Evolutionary conservation across 495 filamentous ascomycete genomes (phyloP).

Genomic region (Penicillium canariense): DNA sequence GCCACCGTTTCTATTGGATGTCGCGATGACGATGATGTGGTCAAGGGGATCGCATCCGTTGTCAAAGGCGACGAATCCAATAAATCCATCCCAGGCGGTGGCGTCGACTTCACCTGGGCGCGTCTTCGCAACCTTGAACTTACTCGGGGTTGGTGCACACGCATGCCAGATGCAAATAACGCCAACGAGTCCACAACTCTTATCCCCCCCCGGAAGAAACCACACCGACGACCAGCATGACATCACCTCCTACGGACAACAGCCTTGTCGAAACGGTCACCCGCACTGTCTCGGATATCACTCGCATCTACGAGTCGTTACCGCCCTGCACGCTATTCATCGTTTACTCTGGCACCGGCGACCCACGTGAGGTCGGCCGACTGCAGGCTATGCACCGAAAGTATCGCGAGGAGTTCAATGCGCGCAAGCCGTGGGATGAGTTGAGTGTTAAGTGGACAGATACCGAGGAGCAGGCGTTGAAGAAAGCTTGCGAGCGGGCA

Average conservation of each 20-base stretch:
- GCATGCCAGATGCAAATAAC: slow-evolving; percentile 42
- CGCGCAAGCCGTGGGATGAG: slow-evolving; percentile 80
- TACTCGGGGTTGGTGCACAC: slow-evolving; percentile 79
- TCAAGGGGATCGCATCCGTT: slow-evolving; percentile 63
- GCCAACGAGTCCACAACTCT: slow-evolving; percentile 52
- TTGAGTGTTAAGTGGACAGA: slow-evolving; percentile 90
- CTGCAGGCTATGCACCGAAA: slow-evolving; percentile 69
- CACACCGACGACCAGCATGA: slow-evolving; percentile 13
- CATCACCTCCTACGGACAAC: not conserved
- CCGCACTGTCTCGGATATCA: slow-evolving; percentile 56
- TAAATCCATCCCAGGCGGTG: slow-evolving; percentile 59
- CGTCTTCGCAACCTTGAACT: slow-evolving; percentile 83
- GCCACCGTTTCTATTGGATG: slow-evolving; percentile 73
- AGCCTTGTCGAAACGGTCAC: slow-evolving; percentile 46
- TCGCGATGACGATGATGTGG: slow-evolving; percentile 70
- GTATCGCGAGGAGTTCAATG: slow-evolving; percentile 72
- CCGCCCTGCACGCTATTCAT: slow-evolving; percentile 84
- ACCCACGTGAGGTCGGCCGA: slow-evolving; percentile 73
- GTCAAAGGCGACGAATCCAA: slow-evolving; percentile 66
- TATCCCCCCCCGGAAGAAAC: slow-evolving; percentile 26
- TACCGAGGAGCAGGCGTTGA: slow-evolving; percentile 74
- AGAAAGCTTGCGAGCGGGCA: slow-evolving; percentile 64
- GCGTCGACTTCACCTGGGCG: slow-evolving; percentile 87
- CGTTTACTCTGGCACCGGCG: slow-evolving; percentile 84
- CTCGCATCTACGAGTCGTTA: slow-evolving; percentile 67